A percentile compares a stretch with the other conserved stretches of the same genome.
Conservation (phyloP, 179 eudicot species). For the Amaranthus tricolor region DNA sequence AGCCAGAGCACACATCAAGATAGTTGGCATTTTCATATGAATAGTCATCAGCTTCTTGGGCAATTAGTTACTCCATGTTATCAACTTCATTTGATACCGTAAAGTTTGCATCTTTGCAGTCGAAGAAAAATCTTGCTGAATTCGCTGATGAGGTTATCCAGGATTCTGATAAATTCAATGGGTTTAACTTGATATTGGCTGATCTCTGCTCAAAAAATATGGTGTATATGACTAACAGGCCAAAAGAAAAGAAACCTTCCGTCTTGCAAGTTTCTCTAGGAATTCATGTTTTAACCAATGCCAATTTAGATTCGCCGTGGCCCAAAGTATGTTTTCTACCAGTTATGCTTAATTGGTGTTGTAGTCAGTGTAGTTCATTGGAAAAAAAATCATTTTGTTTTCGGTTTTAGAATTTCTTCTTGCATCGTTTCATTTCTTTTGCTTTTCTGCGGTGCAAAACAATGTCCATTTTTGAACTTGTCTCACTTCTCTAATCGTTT, state of each 20-base stretch:
- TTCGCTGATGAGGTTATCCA: conserved; percentile 49
- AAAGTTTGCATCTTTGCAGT: conserved; percentile 33
- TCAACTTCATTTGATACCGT: neutral
- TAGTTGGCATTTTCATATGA: neutral
- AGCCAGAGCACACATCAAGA: neutral
- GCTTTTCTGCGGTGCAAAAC: neutral
- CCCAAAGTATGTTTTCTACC: conserved; percentile 46
- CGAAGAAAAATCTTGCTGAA: conserved; percentile 47
- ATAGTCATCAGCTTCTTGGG: neutral
- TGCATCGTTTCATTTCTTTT: neutral
- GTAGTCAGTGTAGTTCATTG: neutral
- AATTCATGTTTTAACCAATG: conserved; percentile 68
- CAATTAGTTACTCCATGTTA: too few species aligned
- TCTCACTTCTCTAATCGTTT: neutral
- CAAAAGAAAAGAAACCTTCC: conserved; percentile 35
- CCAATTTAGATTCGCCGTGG: conserved; percentile 69
- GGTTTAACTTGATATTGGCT: conserved; percentile 58
- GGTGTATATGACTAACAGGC: conserved; percentile 70
- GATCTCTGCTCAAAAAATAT: conserved; percentile 50
- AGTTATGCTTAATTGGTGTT: neutral
- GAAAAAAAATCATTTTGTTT: neutral
- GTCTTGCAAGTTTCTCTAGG: conserved; percentile 50
- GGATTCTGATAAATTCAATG: conserved; percentile 50
- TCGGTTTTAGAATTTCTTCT: neutral
- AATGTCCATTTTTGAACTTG: neutral